These are phyloP conservation scores for Schwanniomyces occidentalis DNA, from an alignment of 805 yeast species.

Conservation along the genomic window DNA sequence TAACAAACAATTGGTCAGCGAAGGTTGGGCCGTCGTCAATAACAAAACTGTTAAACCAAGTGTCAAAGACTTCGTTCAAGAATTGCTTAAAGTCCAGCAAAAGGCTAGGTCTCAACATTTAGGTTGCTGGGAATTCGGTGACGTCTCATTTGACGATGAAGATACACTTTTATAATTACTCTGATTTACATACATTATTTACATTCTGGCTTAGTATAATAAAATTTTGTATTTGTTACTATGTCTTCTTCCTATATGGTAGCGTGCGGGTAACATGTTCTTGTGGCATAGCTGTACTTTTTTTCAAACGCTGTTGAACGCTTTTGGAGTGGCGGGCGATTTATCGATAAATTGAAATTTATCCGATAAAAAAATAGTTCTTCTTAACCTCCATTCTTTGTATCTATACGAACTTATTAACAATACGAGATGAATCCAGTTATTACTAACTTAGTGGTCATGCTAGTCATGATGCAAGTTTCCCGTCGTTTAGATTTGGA, in stretches of 20 bases:
- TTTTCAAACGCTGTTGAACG: too few relatives aligned
- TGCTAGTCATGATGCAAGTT: constrained; percentile 96
- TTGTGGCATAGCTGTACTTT: too few relatives aligned
- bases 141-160: constrained; percentile 60
- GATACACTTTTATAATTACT: constrained; percentile 7
- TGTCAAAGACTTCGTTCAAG: constrained; percentile 34
- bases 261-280: too few relatives aligned
- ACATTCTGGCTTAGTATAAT: too few relatives aligned
- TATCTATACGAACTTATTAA: too few relatives aligned
- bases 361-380: too few relatives aligned
- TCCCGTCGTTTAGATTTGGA: constrained; percentile 88
- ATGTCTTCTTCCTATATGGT: too few relatives aligned
- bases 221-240: too few relatives aligned
- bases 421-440: constrained; percentile 87
- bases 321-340: too few relatives aligned
- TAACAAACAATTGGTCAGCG: constrained; percentile 56
- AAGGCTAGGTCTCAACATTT: constrained; percentile 49
- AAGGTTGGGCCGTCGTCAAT: constrained; percentile 63
- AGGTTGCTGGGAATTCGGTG: constrained; percentile 81
- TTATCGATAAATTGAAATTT: too few relatives aligned
- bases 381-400: too few relatives aligned
- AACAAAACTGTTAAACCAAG: constrained; percentile 20
- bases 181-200: too few relatives aligned
- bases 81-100: constrained; percentile 43
- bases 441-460: constrained; percentile 77